phyloP scores from a whole-genome alignment of 2,329 filamentous ascomycete species.

The Chaetomium sp. region DNA sequence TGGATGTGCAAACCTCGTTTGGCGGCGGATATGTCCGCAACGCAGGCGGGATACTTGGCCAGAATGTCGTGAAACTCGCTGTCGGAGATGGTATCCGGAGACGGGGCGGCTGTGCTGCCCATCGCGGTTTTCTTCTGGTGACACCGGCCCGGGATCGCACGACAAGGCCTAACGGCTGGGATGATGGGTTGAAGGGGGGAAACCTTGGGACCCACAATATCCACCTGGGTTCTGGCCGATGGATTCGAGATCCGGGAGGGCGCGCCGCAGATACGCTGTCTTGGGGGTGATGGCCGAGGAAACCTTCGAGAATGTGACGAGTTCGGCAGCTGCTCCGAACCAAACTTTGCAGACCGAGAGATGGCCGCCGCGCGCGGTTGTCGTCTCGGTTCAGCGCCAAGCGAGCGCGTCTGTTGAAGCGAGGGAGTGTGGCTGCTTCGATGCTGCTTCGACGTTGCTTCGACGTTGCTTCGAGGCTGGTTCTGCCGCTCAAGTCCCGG shows the following conservation, averaged over 20 bases:
- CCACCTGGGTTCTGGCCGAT: conserved; percentile 12
- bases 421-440: no score
- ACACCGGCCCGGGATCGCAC: conserved; percentile 16
- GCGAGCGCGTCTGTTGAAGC: neutral
- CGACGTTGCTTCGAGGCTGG: neutral
- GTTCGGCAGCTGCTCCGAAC: neutral
- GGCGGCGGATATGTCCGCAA: conserved; percentile 36
- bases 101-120: conserved; percentile 18
- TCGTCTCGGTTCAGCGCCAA: conserved; percentile 3
- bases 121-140: conserved; percentile 23
- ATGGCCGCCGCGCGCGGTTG: neutral
- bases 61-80: conserved; percentile 24
- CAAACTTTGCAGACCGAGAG: neutral
- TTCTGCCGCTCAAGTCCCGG: conserved; percentile 1
- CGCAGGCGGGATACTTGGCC: conserved; percentile 21
- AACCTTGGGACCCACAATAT: conserved; percentile 10
- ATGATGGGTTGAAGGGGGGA: neutral
- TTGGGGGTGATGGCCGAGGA: neutral
- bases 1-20: conserved; percentile 37
- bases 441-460: no score
- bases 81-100: conserved; percentile 25
- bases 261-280: conserved; percentile 19
- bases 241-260: conserved; percentile 16
- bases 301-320: neutral
- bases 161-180: conserved; percentile 11